phyloP scores from a whole-genome alignment of 371 early-diverging fungal genomes.

The Chytridiales sp. region DNA sequence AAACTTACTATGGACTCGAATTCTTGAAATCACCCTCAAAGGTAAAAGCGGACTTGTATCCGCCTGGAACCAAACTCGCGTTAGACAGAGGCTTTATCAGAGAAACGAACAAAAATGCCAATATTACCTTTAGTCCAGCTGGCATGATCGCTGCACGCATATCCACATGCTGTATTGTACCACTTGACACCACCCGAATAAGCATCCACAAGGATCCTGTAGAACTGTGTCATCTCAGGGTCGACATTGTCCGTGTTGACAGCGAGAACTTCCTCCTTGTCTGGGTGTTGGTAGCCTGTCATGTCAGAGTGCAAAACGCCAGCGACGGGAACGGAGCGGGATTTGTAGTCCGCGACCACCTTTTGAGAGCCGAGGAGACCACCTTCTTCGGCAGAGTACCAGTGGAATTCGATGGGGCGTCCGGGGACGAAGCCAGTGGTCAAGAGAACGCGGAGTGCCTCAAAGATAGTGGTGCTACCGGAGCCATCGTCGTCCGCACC shows the following conservation, averaged over 20 bases:
- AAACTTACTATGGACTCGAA: conserved; percentile 27
- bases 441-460: conserved; percentile 75
- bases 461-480: conserved; percentile 85
- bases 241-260: conserved; percentile 84
- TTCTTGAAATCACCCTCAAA: conserved; percentile 78
- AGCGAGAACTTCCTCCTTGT: conserved; percentile 67
- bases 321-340: conserved; percentile 42
- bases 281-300: conserved; percentile 74
- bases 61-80: too few relatives aligned
- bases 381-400: conserved; percentile 58
- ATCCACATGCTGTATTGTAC: conserved; percentile 66
- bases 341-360: conserved; percentile 69
- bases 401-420: conserved; percentile 92
- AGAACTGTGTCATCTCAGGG: conserved; percentile 63
- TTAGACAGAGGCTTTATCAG: too few relatives aligned
- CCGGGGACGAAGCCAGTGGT: conserved; percentile 68
- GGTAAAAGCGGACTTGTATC: conserved; percentile 81
- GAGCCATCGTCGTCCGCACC: conserved; percentile 70
- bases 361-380: conserved; percentile 81
- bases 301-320: conserved; percentile 78
- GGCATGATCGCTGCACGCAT: conserved; percentile 79
- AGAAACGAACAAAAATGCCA: conserved; percentile 77
- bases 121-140: conserved; percentile 82
- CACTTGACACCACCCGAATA: conserved; percentile 53
- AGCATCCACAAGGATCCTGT: conserved; percentile 46